Base-by-base conservation (phyloP, 345 rosid species). In the Mangifera indica region DNA sequence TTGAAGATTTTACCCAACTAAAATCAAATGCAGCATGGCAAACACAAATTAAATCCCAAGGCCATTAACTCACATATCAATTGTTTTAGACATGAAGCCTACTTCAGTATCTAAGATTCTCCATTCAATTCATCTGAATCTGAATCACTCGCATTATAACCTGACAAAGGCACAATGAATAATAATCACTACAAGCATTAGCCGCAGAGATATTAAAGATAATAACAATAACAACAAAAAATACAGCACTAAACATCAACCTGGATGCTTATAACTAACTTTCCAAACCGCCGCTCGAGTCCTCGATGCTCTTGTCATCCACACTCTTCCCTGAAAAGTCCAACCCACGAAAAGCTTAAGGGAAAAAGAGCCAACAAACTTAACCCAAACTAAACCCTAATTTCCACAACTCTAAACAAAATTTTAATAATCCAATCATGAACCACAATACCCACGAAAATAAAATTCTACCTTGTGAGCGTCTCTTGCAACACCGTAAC, bases 61-160 rank as follows among this genome's bases (percentile, higher is more conserved):
- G 59, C 10, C 66, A 45, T 9, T 37, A 63, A 76, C 85, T 82
- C 77, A 84, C 86, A n/a, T 59, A 75, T 66, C 32, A 67, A 68
- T 42, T 77, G 22, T 46, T 71, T n/a, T 3, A 55, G 58, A 52
- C 45, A 67, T 51, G 58, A 24, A 66, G 52, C 48, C 21, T 46
- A 60, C 22, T 70, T 60, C 12, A 42, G 61, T 49, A 26, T 64
- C 49, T 75, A 80, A 74, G 93, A 84, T 59, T 77, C 85, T 42
- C 54, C 82, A 63, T 83, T 77, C 71, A 86, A 26, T 60, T 87
- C 95, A 74, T 85, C 97, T 0, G 98, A 93, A 82, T 93, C 98
- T 0, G 98, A 92, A 82, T 94, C 98, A 72, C 97, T 90, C 5
- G 97, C 97, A 77, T 90, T 90, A 72, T 94, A 94, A 72, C 98